phyloP scores from a whole-genome alignment of 306 rosid species.

The Lathyrus oleraceus region DNA sequence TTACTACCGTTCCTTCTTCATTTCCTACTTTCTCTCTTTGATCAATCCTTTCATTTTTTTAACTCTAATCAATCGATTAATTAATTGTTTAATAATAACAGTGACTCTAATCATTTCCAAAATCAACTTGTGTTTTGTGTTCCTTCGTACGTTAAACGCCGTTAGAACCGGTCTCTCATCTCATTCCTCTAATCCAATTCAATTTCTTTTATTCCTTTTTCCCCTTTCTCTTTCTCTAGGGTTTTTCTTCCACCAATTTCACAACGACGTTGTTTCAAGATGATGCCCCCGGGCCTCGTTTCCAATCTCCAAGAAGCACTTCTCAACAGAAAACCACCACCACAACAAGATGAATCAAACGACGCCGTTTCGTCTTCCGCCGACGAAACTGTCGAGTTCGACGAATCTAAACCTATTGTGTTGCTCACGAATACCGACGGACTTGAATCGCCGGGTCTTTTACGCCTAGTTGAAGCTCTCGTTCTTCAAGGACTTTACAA shows the following conservation, averaged over 20 bases:
- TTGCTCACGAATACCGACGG: slow-evolving; percentile 78
- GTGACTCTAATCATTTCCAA: no score
- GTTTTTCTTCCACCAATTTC: slow-evolving; percentile 53
- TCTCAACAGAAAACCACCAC: slow-evolving; percentile 49
- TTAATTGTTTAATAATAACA: neutral
- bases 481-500: slow-evolving; percentile 69
- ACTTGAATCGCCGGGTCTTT: slow-evolving; percentile 79
- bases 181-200: neutral
- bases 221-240: slow-evolving; percentile 47
- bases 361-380: slow-evolving; percentile 49
- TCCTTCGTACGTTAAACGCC: slow-evolving; percentile 67
- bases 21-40: neutral
- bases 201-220: neutral
- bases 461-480: slow-evolving; percentile 75
- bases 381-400: slow-evolving; percentile 27
- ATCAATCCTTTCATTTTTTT: neutral
- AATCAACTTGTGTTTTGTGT: no score
- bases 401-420: slow-evolving; percentile 62
- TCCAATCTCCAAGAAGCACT: slow-evolving; percentile 83
- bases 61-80: neutral
- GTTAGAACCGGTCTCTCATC: slow-evolving; percentile 72
- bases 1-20: neutral
- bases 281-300: slow-evolving; percentile 88
- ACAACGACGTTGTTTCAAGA: slow-evolving; percentile 63
- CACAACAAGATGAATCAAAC: slow-evolving; percentile 36